A percentile compares a stretch with the other conserved stretches of the same genome.
Evolutionary conservation across 2,329 filamentous ascomycete genomes (phyloP).

Genomic region (Teratosphaeria nubilosa): DNA sequence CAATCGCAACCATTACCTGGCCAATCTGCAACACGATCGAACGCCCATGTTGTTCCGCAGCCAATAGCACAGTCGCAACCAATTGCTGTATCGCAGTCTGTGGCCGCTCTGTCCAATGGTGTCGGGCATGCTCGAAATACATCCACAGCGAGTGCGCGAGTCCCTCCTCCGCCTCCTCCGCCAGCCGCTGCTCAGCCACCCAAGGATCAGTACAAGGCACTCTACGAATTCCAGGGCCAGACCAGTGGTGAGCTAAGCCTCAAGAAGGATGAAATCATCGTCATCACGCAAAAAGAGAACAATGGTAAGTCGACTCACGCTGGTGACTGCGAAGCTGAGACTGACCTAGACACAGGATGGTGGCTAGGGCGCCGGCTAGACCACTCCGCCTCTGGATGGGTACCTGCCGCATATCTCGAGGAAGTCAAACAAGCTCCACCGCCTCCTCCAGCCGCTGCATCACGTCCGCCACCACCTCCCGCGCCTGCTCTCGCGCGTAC

Average conservation of each 20-base stretch:
- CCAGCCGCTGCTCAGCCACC: slow-evolving; percentile 51
- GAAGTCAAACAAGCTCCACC: slow-evolving; percentile 53
- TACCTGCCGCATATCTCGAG: slow-evolving; percentile 87
- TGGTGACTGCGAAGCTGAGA: background rate
- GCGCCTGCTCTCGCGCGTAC: slow-evolving; percentile 29
- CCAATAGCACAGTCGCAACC: slow-evolving; percentile 25
- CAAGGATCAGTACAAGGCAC: slow-evolving; percentile 71
- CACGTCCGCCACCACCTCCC: slow-evolving; percentile 51
- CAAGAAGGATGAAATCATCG: slow-evolving; percentile 66
- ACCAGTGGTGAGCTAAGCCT: slow-evolving; percentile 78
- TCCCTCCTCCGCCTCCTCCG: slow-evolving; percentile 47
- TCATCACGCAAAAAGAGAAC: slow-evolving; percentile 86
- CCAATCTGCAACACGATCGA: slow-evolving; percentile 8
- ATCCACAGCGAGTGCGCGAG: slow-evolving; percentile 35
- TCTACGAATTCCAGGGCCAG: slow-evolving; percentile 86
- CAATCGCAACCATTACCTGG: slow-evolving; percentile 31
- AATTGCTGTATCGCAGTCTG: background rate
- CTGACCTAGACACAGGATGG: slow-evolving; percentile 56
- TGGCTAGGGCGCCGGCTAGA: slow-evolving; percentile 75
- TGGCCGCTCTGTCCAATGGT: slow-evolving; percentile 39
- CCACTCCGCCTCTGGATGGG: slow-evolving; percentile 73
- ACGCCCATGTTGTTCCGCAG: slow-evolving; percentile 20
- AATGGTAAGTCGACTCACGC: slow-evolving; percentile 57
- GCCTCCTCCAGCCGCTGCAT: slow-evolving; percentile 44
- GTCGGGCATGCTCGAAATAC: slow-evolving; percentile 28